Conservation (phyloP, 352 stramenopile species). For the Labyrinthula sp. region DNA sequence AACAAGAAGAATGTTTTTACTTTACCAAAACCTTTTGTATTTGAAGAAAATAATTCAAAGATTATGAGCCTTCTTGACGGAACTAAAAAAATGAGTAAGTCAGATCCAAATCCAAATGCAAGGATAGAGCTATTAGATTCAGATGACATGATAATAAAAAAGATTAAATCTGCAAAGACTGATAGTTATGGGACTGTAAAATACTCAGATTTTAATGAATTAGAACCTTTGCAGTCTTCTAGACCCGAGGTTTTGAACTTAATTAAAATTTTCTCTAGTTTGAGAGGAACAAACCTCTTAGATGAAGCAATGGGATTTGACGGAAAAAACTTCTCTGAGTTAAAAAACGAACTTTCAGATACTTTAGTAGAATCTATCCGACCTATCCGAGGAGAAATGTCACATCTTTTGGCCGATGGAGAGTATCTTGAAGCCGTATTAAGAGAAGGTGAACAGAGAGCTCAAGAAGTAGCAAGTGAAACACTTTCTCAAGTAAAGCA, state of each 20-base stretch:
- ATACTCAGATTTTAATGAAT: not conserved
- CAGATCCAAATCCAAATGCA: conserved; percentile 33
- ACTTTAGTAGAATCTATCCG: conserved; percentile 6
- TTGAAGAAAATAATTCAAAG: conserved; percentile 48
- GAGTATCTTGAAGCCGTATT: conserved; percentile 8
- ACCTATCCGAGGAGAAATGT: conserved; percentile 26
- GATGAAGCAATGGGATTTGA: conserved; percentile 17
- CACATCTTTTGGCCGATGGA: conserved; percentile 9
- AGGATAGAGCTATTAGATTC: conserved; percentile 27
- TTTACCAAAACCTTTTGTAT: conserved; percentile 27
- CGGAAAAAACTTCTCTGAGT: conserved; percentile 1
- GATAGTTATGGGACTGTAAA: conserved; percentile 9
- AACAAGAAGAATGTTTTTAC: conserved; percentile 25
- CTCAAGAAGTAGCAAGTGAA: conserved; percentile 13
- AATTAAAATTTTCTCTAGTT: conserved; percentile 15
- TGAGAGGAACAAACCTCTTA: conserved; percentile 2
- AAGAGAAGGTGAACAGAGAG: conserved; percentile 11
- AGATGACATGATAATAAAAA: conserved; percentile 14
- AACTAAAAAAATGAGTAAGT: conserved; percentile 97
- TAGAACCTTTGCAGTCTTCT: no score
- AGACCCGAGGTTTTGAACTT: conserved; percentile 30
- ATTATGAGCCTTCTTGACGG: conserved; percentile 92
- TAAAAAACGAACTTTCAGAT: conserved; percentile 30
- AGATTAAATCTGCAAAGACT: conserved; percentile 27
- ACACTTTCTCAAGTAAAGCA: no score